Evolutionary conservation across 257 asterid genomes (phyloP), one percentile per base, ranked within the genome.

Genomic region (Haberlea rhodopensis): DNA sequence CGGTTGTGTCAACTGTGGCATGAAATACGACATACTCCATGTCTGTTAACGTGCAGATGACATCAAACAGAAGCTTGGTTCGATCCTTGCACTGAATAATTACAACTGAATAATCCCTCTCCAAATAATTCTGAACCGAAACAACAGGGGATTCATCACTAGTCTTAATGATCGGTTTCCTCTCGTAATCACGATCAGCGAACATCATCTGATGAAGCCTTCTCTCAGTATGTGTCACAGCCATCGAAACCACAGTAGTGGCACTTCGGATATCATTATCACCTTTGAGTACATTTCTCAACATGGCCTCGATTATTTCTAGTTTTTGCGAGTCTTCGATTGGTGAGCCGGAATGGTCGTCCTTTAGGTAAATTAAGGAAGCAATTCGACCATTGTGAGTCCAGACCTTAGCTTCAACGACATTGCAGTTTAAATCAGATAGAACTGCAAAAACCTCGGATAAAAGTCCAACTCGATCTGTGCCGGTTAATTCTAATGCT

Each of bases 181-280:
- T 67, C 34, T 90, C 97, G 2, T 90, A 94, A 71, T 94, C 99
- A 19, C 97, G 76, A 63, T 94, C 99, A 0, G 89, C 90, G 63
- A 86, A 90, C 99, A 94, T 94, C 96, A 94, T 78, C 75, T 94
- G 99, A 62, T 94, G 99, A 69, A 94, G 99, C 83, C 99, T 81
- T 66, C 99, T 84, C 73, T 94, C 99, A 0, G 91, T 86, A 45
- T 90, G 97, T 0, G 95, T 90, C 3, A 77, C 87, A 19, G 78
- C 90, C 75, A 83, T 62, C 2, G 95, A 86, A 3, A 94, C 85
- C 0, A 86, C 73, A 1, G 88, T 94, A 31, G 77, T 87, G 0
- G 99, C 99, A 29, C 95, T 86, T 37, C 89, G 75, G 5, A 88
- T 84, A 46, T 87, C 96, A 53, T 88, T 83, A 53, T 88, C 95